Evolutionary conservation across 768 basidiomycete genomes (phyloP).

Genomic region (Pulveroboletus sp.): DNA sequence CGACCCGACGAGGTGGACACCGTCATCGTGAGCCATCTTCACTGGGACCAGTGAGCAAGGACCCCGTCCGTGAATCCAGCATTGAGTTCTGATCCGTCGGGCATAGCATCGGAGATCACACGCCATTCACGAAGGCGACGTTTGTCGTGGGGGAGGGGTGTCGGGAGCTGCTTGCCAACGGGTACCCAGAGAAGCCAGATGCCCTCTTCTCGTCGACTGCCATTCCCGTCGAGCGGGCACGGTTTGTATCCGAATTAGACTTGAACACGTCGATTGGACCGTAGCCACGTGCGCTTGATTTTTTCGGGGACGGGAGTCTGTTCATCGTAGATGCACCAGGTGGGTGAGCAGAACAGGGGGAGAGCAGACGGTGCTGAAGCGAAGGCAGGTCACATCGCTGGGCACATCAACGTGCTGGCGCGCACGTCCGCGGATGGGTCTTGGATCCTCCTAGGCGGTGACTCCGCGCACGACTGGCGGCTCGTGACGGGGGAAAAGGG

Average conservation of each 20-base stretch:
- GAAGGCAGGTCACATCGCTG: constrained; percentile 42
- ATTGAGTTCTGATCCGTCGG: neutral
- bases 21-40: constrained; percentile 49
- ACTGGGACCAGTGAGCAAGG: constrained; percentile 42
- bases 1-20: constrained; percentile 40
- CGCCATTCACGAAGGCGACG: constrained; percentile 41
- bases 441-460: constrained; percentile 55
- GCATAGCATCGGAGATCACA: constrained; percentile 41
- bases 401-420: constrained; percentile 52
- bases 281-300: constrained; percentile 48
- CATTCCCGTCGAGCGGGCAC: constrained; percentile 38
- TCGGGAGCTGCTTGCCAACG: constrained; percentile 32
- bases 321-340: constrained; percentile 55
- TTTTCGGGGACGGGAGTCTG: constrained; percentile 54
- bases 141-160: constrained; percentile 47
- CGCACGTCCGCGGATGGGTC: constrained; percentile 50
- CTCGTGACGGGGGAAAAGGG: constrained; percentile 44
- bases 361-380: neutral
- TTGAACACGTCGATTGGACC: constrained; percentile 43
- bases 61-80: neutral
- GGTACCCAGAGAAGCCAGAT: constrained; percentile 42
- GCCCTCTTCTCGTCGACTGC: constrained; percentile 31
- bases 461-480: constrained; percentile 54
- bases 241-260: constrained; percentile 33
- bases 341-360: neutral